Evolutionary conservation across 768 basidiomycete genomes (phyloP), one percentile per base, ranked within the genome.

Genomic region (Russula vinacea): DNA sequence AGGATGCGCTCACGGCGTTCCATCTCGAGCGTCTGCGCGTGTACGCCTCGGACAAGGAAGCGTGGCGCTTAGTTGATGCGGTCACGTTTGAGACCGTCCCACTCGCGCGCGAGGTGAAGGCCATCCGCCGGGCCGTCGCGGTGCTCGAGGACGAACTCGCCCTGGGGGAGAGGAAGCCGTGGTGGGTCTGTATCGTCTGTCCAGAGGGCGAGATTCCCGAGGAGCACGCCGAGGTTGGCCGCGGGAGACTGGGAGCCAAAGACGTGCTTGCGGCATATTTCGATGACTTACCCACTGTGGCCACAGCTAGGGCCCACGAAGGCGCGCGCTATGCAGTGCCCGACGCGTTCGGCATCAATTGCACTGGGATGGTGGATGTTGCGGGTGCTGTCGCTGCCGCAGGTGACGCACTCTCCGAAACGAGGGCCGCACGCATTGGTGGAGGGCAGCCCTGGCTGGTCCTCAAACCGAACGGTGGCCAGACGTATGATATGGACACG

Each of bases 21-120:
- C 90, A 93, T 71, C 73, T 84, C 19, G 80, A 83, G 50, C 80
- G 89, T 8, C 77, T 92, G 40, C 68, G 75, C 47, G 75, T 83
- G 3, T 87, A 84, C 70, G 78, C 83, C 1, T 70, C 73, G 8
- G 78, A 87, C 62, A 60, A 70, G 5, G 74, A 77, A 33, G 73
- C 76, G 1, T 92, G 89, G 89, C 66, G 72, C 42, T 70, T 71
- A 13, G 74, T 92, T 58, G 85, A 88, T 60, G 81, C 78, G 64
- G 67, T 92, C 55, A 87, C 86, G 13, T 92, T 93, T 71, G 92
- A 93, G 78, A 92, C 90, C 0, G 76, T 92, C 5, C 89, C 91
- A 0, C 76, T 91, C 3, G 70, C 80, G 9, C 75, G 84, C 40
- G 92, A 93, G 72, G 78, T 88, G 5, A 72, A 72, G 24, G 88